Evolutionary conservation across 176 grass and related monocot genomes (phyloP), one percentile per base, ranked within the genome.

Genomic region (Aegilops longissima): DNA sequence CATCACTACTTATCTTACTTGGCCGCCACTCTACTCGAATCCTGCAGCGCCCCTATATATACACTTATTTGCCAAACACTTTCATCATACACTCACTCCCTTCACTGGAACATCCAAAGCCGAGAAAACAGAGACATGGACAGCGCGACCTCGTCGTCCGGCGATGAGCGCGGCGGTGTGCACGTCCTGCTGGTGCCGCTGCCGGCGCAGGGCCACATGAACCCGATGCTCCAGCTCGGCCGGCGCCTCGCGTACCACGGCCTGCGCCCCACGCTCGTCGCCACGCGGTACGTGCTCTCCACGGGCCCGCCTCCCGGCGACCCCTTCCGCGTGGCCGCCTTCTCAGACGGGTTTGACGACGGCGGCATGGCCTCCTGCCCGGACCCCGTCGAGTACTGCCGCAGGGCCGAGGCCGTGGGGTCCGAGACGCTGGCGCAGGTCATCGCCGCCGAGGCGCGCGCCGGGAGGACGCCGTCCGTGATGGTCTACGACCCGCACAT

Each of bases 261-360:
- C 10, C 44, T 47, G 44, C 44, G 44, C 12, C 44, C 44, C 44
- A 47, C 44, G 44, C 44, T 47, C 44, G 44, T 47, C 44, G 44
- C 44, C 44, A 47, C 78, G 40, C 16, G 44, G 44, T 81, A 70
- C 64, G 75, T 81, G 8, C 56, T 87, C 39, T 81, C 77, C 39
- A 81, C 56, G 38, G 45, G 75, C 6, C 9, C 78, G 4, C 27
- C 85, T 0, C 67, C 85, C 0, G 68, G 67, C 1, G 39, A 49
- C 3, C 77, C 85, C 13, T 81, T 87, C 85, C 9, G 39, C 8
- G 68, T 87, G 20, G 85, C 56, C 29, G 78, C 77, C 66, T 73
- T 87, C 78, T 87, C 85, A 1, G 85, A 87, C 85, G 85, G 85
- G 67, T 87, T 81, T 21, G 86, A 87, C 59, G 40, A 0, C n/a